A percentile compares a stretch with the other conserved stretches of the same genome.
Evolutionary conservation across 192 early-diverging fungal species (phyloP).

Genomic region (Dissophora globulifera): DNA sequence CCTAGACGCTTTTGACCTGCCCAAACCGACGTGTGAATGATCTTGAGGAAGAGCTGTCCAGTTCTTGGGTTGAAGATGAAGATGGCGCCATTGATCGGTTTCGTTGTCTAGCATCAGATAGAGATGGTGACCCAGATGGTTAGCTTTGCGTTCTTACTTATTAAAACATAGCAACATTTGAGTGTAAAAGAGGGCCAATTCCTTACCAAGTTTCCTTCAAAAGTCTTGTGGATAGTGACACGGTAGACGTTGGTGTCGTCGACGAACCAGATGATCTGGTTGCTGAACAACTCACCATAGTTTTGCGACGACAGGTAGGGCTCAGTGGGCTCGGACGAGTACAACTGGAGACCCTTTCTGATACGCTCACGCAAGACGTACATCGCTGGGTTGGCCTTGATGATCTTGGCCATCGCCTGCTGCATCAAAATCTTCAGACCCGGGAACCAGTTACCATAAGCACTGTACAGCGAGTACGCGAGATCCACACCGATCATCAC

Average conservation of each 20-base stretch:
- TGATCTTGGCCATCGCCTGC: slow-evolving; percentile 99
- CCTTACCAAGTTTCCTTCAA: slow-evolving; percentile 93
- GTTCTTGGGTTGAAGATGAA: slow-evolving; percentile 99
- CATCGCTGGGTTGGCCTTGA: slow-evolving; percentile 98
- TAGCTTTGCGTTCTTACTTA: too few relatives aligned
- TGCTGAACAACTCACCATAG: slow-evolving; percentile 96
- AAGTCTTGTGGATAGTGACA: slow-evolving; percentile 99
- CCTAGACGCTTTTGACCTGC: slow-evolving; percentile 99
- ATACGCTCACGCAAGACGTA: slow-evolving; percentile 98
- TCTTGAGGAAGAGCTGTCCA: slow-evolving; percentile 98
- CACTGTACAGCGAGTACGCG: slow-evolving; percentile 93
- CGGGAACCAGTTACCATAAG: slow-evolving; percentile 98
- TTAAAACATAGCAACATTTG: too few relatives aligned
- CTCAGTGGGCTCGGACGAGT: slow-evolving; percentile 98
- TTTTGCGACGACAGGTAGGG: slow-evolving; percentile 95
- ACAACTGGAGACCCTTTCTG: slow-evolving; percentile 97
- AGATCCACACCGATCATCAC: slow-evolving; percentile 97
- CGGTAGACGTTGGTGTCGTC: slow-evolving; percentile 99
- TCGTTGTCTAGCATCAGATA: slow-evolving; percentile 72
- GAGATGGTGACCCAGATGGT: too few relatives aligned
- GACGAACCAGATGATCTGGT: slow-evolving; percentile 99
- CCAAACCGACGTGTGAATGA: slow-evolving; percentile 99
- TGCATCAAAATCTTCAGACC: slow-evolving; percentile 98
- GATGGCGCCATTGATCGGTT: slow-evolving; percentile 99
- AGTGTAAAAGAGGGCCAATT: background rate